Evolutionary conservation across 2,329 filamentous ascomycete species (phyloP).

Genomic region (Cercospora citrullina): DNA sequence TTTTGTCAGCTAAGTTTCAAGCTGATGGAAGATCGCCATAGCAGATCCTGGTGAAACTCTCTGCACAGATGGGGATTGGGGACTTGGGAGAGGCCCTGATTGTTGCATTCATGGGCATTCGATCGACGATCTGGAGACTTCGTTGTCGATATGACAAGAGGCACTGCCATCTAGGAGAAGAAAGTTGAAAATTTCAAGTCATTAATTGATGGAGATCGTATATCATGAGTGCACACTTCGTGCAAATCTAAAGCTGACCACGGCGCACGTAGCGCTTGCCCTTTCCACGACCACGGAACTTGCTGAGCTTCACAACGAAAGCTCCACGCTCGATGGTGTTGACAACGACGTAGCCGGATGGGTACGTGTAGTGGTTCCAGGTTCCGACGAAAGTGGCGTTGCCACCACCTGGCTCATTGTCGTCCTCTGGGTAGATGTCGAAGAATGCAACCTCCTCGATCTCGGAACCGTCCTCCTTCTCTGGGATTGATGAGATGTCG

Average conservation of each 20-base stretch:
- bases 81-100: neutral
- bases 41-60: slow-evolving; percentile 4
- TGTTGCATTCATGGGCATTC: neutral
- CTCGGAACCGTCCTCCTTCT: slow-evolving; percentile 48
- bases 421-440: slow-evolving; percentile 55
- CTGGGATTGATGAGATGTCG: slow-evolving; percentile 41
- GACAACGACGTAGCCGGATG: slow-evolving; percentile 52
- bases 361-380: slow-evolving; percentile 51
- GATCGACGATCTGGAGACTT: neutral
- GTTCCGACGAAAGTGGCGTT: slow-evolving; percentile 22
- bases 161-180: neutral
- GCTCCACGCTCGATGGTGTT: slow-evolving; percentile 56
- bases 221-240: neutral
- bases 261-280: slow-evolving; percentile 18
- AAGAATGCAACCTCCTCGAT: slow-evolving; percentile 54
- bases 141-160: neutral
- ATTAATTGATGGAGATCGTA: neutral
- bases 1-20: neutral
- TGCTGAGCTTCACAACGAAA: slow-evolving; percentile 48
- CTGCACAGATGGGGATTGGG: neutral
- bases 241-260: slow-evolving; percentile 2
- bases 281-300: slow-evolving; percentile 18
- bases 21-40: neutral
- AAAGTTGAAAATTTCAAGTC: neutral
- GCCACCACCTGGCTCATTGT: slow-evolving; percentile 33